Conservation (phyloP, 225 moss, liverwort and hornwort genomes). For the Sphagnum tenellum region DNA sequence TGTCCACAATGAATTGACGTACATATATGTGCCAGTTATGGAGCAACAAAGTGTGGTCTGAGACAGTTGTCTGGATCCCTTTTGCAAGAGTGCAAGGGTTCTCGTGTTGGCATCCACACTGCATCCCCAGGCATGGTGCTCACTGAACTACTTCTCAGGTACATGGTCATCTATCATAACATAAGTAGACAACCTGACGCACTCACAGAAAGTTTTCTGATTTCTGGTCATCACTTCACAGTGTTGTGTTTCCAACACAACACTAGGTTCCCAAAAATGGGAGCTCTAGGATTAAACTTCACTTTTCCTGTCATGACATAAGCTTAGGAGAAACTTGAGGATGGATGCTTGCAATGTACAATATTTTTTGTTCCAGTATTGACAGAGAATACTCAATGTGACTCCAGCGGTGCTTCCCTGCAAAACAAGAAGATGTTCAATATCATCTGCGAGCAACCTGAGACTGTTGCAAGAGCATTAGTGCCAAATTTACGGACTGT, state of each 20-base stretch:
- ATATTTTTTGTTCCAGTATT: too few relatives aligned
- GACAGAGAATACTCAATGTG: too few relatives aligned
- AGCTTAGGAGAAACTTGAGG: too few relatives aligned
- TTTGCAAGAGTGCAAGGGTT: constrained; percentile 73
- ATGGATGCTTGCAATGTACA: too few relatives aligned
- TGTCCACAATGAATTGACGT: too few relatives aligned
- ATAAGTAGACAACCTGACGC: too few relatives aligned
- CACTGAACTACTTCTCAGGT: constrained; percentile 86
- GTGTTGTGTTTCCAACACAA: too few relatives aligned
- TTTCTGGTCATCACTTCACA: too few relatives aligned
- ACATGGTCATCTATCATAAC: not conserved
- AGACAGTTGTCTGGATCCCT: constrained; percentile 75
- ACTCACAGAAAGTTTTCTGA: too few relatives aligned
- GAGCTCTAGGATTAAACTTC: too few relatives aligned
- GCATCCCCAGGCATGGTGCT: constrained; percentile 98
- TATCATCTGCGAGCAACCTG: constrained; percentile 89
- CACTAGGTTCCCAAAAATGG: too few relatives aligned
- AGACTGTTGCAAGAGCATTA: constrained; percentile 87
- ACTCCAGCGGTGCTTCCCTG: constrained; percentile 60
- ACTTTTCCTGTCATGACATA: too few relatives aligned
- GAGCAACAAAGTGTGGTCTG: constrained; percentile 90
- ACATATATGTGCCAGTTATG: constrained; percentile 35
- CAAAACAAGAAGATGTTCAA: constrained; percentile 91
- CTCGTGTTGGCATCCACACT: constrained; percentile 85
- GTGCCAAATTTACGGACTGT: constrained; percentile 68